Evolutionary conservation across 495 filamentous ascomycete species (phyloP), one percentile per base, ranked within the genome.

Genomic region (Lophiostoma macrostomum): DNA sequence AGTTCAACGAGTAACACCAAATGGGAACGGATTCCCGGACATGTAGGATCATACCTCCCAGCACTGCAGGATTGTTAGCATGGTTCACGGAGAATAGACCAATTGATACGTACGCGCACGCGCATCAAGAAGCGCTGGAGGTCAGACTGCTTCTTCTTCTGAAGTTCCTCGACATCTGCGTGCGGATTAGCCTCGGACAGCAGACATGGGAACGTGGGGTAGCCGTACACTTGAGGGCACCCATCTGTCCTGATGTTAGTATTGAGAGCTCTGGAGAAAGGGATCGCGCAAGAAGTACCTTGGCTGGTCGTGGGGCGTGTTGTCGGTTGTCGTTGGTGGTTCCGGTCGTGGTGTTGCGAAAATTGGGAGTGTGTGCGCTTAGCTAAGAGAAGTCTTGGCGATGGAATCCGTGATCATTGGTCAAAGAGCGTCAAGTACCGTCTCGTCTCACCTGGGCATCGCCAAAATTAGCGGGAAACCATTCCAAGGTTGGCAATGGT

Each of bases 81-180:
- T 30, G 16, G 30, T 30, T 23, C 27, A n/a, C 1, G n/a, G n/a
- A 20, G 13, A 3, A 19, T 29, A 30, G 24, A 10, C 16, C 16
- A 24, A 23, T 7, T 5, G 3, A 25, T 41, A 60, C 56, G 35
- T 54, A 60, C 56, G 78, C 93, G 90, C 71, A 98, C 94, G 73
- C 93, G 91, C 72, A 95, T 88, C 76, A 98, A 83, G 83, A 98
- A 98, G 80, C 90, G 91, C 76, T 96, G 85, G 63, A 97, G 86
- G 76, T 98, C 93, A 70, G 88, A 94, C 82, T 98, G 93, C 88
- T 98, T 98, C 87, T 95, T 95, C 88, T 97, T 97, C 72, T 94
- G 88, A 73, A 98, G 85, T 82, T 98, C 93, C 81, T 97, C 93
- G 76, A 97, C 87, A 79, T 96, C 55, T 58, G 47, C n/a, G 10